Evolutionary conservation across 257 asterid genomes (phyloP).

Genomic region (Solanum paucissectum): DNA sequence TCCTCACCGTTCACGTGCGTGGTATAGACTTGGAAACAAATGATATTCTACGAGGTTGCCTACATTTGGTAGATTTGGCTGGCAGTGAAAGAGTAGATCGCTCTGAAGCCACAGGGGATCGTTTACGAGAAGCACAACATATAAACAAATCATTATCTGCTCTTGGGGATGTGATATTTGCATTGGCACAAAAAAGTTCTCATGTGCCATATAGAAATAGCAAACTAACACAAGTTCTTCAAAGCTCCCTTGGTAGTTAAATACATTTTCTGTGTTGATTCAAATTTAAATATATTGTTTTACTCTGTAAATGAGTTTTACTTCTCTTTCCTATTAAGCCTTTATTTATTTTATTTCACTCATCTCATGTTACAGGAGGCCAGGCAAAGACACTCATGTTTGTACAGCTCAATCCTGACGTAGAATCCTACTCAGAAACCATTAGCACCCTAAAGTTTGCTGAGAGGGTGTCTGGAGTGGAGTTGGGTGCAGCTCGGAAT

Average conservation of each 20-base stretch:
- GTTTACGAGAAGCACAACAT: constrained; percentile 93
- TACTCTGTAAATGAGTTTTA: neutral
- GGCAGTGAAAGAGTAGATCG: constrained; percentile 97
- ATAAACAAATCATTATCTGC: constrained; percentile 93
- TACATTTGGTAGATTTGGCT: constrained; percentile 96
- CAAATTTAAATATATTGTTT: neutral
- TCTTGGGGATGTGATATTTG: constrained; percentile 92
- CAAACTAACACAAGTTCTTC: constrained; percentile 96
- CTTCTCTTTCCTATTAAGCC: neutral
- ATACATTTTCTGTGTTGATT: constrained; percentile 2
- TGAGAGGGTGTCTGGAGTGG: constrained; percentile 97
- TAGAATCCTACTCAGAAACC: constrained; percentile 81
- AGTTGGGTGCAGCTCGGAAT: constrained; percentile 87
- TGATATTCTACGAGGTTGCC: constrained; percentile 68
- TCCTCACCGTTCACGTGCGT: constrained; percentile 85
- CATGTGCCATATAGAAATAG: constrained; percentile 97
- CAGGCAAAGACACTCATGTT: constrained; percentile 98
- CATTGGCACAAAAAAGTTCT: constrained; percentile 77
- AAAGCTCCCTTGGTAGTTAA: constrained; percentile 74
- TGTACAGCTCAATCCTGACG: constrained; percentile 93
- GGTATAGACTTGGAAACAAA: constrained; percentile 85
- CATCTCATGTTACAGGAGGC: constrained; percentile 48
- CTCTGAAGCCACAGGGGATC: constrained; percentile 87
- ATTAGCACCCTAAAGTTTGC: constrained; percentile 91
- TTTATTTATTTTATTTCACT: neutral